Evolutionary conservation across 768 basidiomycete genomes (phyloP).

Genomic region (Hypholoma fasciculare): DNA sequence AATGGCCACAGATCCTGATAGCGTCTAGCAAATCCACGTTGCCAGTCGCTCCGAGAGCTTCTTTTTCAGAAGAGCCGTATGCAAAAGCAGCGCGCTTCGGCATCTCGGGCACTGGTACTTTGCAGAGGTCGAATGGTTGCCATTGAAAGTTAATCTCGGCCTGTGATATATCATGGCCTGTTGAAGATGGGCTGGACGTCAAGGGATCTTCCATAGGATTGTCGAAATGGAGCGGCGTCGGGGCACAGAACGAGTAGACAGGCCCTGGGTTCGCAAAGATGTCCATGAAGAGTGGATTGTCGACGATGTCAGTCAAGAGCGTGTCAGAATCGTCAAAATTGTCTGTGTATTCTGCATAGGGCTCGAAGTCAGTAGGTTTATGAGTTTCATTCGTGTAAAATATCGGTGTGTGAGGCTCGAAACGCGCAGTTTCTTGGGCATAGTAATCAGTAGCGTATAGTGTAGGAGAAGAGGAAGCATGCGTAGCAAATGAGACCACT

Average conservation of each 20-base stretch:
- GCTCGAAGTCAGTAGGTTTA: not conserved
- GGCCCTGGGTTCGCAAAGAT: slow-evolving; percentile 54
- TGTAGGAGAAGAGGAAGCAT: slow-evolving; percentile 20
- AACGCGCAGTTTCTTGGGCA: not conserved
- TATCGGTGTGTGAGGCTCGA: slow-evolving; percentile 3
- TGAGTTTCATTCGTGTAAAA: not conserved
- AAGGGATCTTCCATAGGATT: slow-evolving; percentile 52
- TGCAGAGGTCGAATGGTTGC: slow-evolving; percentile 47
- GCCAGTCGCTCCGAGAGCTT: not conserved
- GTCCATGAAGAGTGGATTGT: slow-evolving; percentile 16
- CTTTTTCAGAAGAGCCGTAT: not conserved
- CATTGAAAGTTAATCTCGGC: slow-evolving; percentile 54
- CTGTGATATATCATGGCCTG: slow-evolving; percentile 37
- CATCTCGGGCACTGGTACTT: slow-evolving; percentile 14
- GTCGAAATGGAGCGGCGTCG: slow-evolving; percentile 46
- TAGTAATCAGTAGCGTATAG: slow-evolving; percentile 11
- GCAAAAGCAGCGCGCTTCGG: slow-evolving; percentile 14
- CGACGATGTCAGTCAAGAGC: slow-evolving; percentile 6
- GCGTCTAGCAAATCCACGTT: not conserved
- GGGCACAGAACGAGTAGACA: slow-evolving; percentile 23
- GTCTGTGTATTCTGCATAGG: slow-evolving; percentile 10
- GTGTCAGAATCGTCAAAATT: slow-evolving; percentile 7
- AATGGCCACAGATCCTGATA: not conserved
- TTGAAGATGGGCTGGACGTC: slow-evolving; percentile 32
- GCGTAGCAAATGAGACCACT: slow-evolving; percentile 9